Evolutionary conservation across 345 rosid species (phyloP), one percentile per base, ranked within the genome.

Genomic region (Clausena lansium): DNA sequence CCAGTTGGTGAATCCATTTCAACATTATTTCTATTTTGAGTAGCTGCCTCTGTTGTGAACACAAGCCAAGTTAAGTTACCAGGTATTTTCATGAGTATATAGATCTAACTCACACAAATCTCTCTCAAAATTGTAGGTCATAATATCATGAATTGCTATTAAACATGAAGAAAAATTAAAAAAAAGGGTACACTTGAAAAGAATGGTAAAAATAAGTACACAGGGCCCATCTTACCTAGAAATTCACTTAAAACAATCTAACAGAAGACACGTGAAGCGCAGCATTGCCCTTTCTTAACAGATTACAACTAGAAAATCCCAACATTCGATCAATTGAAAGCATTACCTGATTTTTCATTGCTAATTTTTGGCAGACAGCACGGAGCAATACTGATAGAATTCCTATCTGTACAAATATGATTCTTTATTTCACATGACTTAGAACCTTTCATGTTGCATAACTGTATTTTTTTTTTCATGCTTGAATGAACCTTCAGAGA

Each of bases 401-500:
- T 60, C 32, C 74, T 83, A 30, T 71, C 58, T 61, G 79, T 79
- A 72, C 45, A 45, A 25, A 77, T 76, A 72, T 71, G 81, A 61
- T 80, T 83, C 57, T 35, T 81, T 38, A 61, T 75, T 73, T 78
- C 78, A 69, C 72, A 77, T 27, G 36, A 74, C 71, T 79, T 85
- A 25, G 79, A 59, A 52, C 76, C 87, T 61, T 84, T 81, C 67
- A 63, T 77, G 71, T 76, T 83, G 54, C 83, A 71, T 19, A 27
- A 65, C 60, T 87, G 84, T 52, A 83, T 68, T 61, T 73, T 82
- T 72, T 81, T 81, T 47, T 76, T 82, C 62, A 62, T 45, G 66
- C 81, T 84, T 27, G 89, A 79, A 76, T 81, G 81, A 36, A 83
- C 65, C 83, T 80, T 81, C 50, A 66, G 67, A 47, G 85, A 73